Evolutionary conservation across 495 filamentous ascomycete species (phyloP).

Genomic region (Melanomma pulvis-pyrius): DNA sequence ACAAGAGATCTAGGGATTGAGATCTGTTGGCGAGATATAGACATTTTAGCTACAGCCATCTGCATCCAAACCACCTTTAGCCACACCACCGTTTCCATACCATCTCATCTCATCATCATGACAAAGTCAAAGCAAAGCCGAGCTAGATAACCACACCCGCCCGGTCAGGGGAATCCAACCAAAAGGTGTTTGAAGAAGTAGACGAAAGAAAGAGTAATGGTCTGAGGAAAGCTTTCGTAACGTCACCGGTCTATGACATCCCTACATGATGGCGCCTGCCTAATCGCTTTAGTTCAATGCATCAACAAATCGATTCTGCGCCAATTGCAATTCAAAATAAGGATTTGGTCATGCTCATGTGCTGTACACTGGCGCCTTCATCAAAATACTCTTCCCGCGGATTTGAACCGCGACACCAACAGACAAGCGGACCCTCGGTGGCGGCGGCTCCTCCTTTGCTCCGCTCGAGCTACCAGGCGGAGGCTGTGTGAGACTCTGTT

Average conservation of each 20-base stretch:
- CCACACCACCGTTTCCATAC: too few species aligned
- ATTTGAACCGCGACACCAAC: constrained; percentile 87
- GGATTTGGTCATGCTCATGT: constrained; percentile 16
- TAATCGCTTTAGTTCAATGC: neutral
- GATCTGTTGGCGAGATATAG: neutral
- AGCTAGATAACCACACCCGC: neutral
- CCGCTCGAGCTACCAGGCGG: constrained; percentile 38
- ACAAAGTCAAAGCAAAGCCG: neutral
- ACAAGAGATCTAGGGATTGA: too few species aligned
- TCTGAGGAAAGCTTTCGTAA: neutral
- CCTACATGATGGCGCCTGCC: neutral
- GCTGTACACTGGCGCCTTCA: constrained; percentile 83
- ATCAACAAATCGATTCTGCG: neutral
- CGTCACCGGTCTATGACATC: constrained; percentile 5
- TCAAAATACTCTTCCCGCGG: constrained; percentile 75
- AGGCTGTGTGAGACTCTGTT: constrained; percentile 37
- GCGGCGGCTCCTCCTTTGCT: constrained; percentile 48
- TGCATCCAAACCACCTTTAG: too few species aligned
- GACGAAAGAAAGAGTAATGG: neutral
- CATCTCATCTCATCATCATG: neutral
- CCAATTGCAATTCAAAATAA: neutral
- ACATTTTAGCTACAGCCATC: constrained; percentile 30
- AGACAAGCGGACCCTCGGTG: constrained; percentile 71
- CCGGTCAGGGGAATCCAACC: neutral
- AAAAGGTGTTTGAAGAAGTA: constrained; percentile 4